These are phyloP conservation scores for Psidium guajava DNA, from an alignment of 345 rosid species.

Conservation along the genomic window DNA sequence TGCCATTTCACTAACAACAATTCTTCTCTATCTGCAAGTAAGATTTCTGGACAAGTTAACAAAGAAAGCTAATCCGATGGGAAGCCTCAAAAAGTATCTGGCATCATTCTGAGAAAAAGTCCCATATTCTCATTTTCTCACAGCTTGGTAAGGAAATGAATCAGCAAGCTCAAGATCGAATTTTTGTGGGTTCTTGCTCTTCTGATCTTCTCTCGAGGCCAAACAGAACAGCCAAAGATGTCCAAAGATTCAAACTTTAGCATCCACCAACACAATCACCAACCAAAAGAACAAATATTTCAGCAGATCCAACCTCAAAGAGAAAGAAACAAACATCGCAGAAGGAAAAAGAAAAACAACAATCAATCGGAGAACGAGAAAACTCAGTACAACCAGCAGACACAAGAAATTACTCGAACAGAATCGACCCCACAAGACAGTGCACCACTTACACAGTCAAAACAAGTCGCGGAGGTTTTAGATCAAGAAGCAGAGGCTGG, in stretches of 20 bases:
- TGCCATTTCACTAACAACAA: slow-evolving; percentile 30
- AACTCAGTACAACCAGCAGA: neutral
- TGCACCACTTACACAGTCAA: neutral
- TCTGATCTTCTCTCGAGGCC: neutral
- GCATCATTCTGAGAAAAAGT: neutral
- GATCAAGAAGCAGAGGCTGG: neutral
- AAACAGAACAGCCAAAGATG: neutral
- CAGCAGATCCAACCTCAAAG: neutral
- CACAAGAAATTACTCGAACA: neutral
- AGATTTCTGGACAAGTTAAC: neutral
- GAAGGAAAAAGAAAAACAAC: neutral
- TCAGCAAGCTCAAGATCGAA: neutral
- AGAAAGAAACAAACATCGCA: neutral
- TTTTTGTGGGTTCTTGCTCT: neutral
- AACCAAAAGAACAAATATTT: neutral
- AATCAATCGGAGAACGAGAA: neutral
- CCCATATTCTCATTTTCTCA: neutral
- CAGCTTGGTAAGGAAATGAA: neutral
- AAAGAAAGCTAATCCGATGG: neutral
- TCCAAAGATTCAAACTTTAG: neutral
- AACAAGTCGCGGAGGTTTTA: neutral
- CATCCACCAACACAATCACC: neutral
- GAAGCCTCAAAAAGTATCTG: neutral
- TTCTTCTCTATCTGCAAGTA: neutral
- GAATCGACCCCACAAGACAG: neutral